phyloP scores from a whole-genome alignment of 2,329 filamentous ascomycete species.

The Phialophora tarda region DNA sequence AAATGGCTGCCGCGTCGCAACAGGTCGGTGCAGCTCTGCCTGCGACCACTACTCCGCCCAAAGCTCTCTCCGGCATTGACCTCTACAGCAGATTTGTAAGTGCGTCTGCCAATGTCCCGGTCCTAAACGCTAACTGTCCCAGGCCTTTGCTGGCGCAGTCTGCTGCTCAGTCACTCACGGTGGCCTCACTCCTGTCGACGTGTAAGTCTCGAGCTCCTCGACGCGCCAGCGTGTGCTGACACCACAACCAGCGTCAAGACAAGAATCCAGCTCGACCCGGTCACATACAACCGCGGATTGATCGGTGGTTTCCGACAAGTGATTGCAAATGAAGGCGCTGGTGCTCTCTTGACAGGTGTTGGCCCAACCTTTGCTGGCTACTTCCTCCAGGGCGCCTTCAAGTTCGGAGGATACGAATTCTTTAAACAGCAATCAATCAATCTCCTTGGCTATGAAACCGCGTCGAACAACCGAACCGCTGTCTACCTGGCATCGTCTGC shows the following conservation, averaged over 20 bases:
- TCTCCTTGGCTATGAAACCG: conserved; percentile 75
- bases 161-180: conserved; percentile 99
- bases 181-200: conserved; percentile 95
- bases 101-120: neutral
- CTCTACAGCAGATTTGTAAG: conserved; percentile 71
- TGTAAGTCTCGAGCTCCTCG: conserved; percentile 70
- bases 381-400: conserved; percentile 92
- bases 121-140: conserved; percentile 6
- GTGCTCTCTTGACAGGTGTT: conserved; percentile 82
- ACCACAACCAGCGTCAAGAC: conserved; percentile 78
- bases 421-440: conserved; percentile 94
- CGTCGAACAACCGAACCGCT: conserved; percentile 77
- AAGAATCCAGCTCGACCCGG: conserved; percentile 89
- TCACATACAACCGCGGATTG: conserved; percentile 85
- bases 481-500: conserved; percentile 76
- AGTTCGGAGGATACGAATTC: conserved; percentile 94
- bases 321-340: conserved; percentile 80
- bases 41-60: conserved; percentile 53
- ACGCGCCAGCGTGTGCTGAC: conserved; percentile 41
- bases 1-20: conserved; percentile 53
- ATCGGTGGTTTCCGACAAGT: conserved; percentile 87
- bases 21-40: conserved; percentile 61
- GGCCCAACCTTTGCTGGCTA: conserved; percentile 88
- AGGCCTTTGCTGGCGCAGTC: conserved; percentile 90
- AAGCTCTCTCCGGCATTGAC: conserved; percentile 65